These are phyloP conservation scores for Polytolypa hystricis DNA, from an alignment of 2,329 filamentous ascomycete genomes.

Conservation along the genomic window DNA sequence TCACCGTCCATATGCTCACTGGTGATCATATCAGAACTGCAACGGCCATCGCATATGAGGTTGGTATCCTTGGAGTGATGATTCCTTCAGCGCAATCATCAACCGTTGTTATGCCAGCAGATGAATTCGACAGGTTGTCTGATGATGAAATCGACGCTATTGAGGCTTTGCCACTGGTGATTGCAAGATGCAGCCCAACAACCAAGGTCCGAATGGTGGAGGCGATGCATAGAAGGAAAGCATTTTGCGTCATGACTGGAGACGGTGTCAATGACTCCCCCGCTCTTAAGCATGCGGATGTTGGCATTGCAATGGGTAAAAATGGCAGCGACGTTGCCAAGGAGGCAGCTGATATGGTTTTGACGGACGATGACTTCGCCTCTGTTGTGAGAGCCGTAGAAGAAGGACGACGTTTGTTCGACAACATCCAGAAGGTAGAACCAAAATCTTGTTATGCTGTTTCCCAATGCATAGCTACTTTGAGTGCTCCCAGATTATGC, in stretches of 20 bases:
- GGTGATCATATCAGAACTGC: slow-evolving; percentile 66
- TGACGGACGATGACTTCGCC: slow-evolving; percentile 63
- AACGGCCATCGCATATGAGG: slow-evolving; percentile 62
- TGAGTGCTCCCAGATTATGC: slow-evolving; percentile 24
- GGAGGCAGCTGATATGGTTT: slow-evolving; percentile 45
- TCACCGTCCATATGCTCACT: slow-evolving; percentile 67
- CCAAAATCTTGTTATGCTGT: slow-evolving; percentile 25
- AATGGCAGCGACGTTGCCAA: slow-evolving; percentile 70
- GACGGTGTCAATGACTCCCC: slow-evolving; percentile 72
- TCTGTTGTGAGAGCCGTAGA: slow-evolving; percentile 71
- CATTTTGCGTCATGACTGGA: slow-evolving; percentile 69
- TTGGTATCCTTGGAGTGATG: slow-evolving; percentile 50
- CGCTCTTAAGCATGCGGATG: slow-evolving; percentile 61
- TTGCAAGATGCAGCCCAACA: slow-evolving; percentile 39
- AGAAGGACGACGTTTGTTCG: slow-evolving; percentile 66
- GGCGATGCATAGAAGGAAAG: slow-evolving; percentile 36
- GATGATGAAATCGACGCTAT: slow-evolving; percentile 55
- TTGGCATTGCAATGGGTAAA: slow-evolving; percentile 71
- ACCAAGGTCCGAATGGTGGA: slow-evolving; percentile 76
- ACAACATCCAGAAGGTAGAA: slow-evolving; percentile 57
- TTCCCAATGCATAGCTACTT: slow-evolving; percentile 47
- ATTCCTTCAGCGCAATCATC: slow-evolving; percentile 46
- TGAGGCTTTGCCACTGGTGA: slow-evolving; percentile 39
- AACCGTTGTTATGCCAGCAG: slow-evolving; percentile 57
- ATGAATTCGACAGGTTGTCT: slow-evolving; percentile 61